phyloP scores from a whole-genome alignment of 2,329 filamentous ascomycete genomes.

The Geosmithia putterillii region DNA sequence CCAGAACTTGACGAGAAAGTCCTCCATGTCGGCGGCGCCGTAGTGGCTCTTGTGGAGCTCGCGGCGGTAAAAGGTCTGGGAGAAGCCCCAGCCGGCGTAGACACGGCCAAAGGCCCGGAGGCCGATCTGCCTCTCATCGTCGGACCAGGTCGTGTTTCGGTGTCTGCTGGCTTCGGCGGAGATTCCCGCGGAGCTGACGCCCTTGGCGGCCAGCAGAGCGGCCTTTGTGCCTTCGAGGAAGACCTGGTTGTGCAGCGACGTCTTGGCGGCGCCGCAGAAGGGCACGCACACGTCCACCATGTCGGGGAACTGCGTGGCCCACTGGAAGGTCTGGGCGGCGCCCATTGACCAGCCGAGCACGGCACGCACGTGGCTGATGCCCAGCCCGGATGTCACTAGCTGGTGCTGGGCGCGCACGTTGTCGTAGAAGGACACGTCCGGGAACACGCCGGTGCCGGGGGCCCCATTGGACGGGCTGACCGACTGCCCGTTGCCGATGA shows the following conservation, averaged over 20 bases:
- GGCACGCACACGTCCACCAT: slow-evolving; percentile 32
- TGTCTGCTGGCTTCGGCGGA: slow-evolving; percentile 1
- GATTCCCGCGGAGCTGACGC: slow-evolving; percentile 37
- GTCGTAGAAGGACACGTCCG: slow-evolving; percentile 31
- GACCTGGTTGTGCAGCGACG: slow-evolving; percentile 37
- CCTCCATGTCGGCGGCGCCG: slow-evolving; percentile 55
- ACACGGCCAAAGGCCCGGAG: slow-evolving; percentile 62
- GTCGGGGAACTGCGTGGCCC: slow-evolving; percentile 33
- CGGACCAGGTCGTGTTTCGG: slow-evolving; percentile 18
- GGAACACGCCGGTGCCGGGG: slow-evolving; percentile 21
- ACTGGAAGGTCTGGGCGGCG: slow-evolving; percentile 39
- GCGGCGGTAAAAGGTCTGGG: slow-evolving; percentile 65
- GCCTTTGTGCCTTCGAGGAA: slow-evolving; percentile 41
- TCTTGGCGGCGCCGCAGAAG: slow-evolving; percentile 36
- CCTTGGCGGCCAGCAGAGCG: slow-evolving; percentile 28
- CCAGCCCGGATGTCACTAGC: slow-evolving; percentile 24
- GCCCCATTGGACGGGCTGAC: slow-evolving; percentile 37
- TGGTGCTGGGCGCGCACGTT: slow-evolving; percentile 36
- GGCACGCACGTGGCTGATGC: slow-evolving; percentile 27
- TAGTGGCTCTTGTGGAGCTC: slow-evolving; percentile 53
- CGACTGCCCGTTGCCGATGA: slow-evolving; percentile 41
- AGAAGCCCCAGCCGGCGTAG: slow-evolving; percentile 75
- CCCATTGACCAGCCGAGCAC: slow-evolving; percentile 47
- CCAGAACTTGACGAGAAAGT: slow-evolving; percentile 67
- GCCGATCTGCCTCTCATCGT: slow-evolving; percentile 23